These are phyloP conservation scores for Sporothrix luriei DNA, from an alignment of 2,329 filamentous ascomycete genomes.

Conservation along the genomic window DNA sequence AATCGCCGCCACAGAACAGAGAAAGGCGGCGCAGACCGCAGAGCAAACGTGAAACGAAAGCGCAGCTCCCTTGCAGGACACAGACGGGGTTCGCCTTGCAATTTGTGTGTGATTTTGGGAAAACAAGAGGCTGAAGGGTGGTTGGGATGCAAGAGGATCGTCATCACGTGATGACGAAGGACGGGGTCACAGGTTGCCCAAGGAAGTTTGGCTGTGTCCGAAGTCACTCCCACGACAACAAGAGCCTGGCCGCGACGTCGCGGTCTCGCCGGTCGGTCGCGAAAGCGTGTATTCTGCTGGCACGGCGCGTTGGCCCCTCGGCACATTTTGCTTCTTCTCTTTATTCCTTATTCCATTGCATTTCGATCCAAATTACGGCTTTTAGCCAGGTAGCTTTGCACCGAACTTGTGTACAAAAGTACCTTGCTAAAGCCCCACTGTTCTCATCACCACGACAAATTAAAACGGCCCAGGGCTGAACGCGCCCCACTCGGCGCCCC, in stretches of 20 bases:
- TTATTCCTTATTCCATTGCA: constrained; percentile 9
- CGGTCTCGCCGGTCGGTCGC: constrained; percentile 9
- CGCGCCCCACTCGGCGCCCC: constrained; percentile 22
- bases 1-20: not conserved
- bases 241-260: not conserved
- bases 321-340: not conserved
- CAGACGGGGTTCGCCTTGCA: not conserved
- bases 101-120: not conserved
- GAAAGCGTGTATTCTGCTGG: not conserved
- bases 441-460: constrained; percentile 20
- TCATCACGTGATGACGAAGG: not conserved
- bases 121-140: not conserved
- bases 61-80: constrained; percentile 1
- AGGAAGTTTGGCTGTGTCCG: not conserved
- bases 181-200: not conserved
- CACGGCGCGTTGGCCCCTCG: too few species aligned
- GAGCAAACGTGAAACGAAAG: not conserved
- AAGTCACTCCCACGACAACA: too few species aligned
- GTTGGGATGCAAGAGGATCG: not conserved
- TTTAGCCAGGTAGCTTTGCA: not conserved
- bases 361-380: constrained; percentile 16
- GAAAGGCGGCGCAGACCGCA: constrained; percentile 3
- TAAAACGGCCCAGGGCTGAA: constrained; percentile 20
- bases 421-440: not conserved
- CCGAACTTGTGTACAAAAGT: not conserved